A percentile compares a stretch with the other conserved stretches of the same genome.
These are phyloP conservation scores for Incumbomyces delicatus DNA, from an alignment of 2,329 filamentous ascomycete species.

Conservation along the genomic window DNA sequence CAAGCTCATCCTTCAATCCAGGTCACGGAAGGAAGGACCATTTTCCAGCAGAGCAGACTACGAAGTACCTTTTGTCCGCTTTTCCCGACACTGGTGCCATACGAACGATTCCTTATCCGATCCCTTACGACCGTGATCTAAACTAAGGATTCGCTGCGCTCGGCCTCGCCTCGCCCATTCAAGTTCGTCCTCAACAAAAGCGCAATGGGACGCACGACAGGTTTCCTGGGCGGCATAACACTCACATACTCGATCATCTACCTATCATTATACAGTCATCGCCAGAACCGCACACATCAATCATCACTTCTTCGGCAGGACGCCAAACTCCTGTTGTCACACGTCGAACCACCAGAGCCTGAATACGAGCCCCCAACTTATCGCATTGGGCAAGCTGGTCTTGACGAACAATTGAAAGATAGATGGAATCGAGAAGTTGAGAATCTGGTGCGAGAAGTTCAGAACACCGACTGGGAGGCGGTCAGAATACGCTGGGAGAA, in stretches of 20 bases:
- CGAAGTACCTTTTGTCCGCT: no score
- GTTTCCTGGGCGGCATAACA: slow-evolving; percentile 67
- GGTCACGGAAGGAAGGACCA: no score
- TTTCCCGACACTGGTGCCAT: no score
- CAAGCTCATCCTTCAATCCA: no score
- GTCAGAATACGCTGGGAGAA: slow-evolving; percentile 13
- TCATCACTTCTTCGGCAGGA: slow-evolving; percentile 36
- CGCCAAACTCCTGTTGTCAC: slow-evolving; percentile 31
- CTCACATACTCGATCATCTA: slow-evolving; percentile 66
- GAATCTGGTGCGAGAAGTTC: slow-evolving; percentile 54
- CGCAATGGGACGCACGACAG: slow-evolving; percentile 61
- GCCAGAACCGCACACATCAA: slow-evolving; percentile 51
- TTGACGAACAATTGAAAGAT: slow-evolving; percentile 62
- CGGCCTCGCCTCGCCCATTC: no score
- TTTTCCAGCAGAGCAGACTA: no score
- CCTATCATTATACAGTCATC: slow-evolving; percentile 60
- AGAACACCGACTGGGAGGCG: slow-evolving; percentile 52
- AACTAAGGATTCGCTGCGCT: no score
- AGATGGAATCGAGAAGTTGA: slow-evolving; percentile 69
- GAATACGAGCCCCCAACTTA: slow-evolving; percentile 20
- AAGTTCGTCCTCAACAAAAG: no score
- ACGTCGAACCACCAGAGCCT: slow-evolving; percentile 27
- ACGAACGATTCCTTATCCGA: no score
- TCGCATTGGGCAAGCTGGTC: slow-evolving; percentile 41
- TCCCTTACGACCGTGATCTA: no score